Evolutionary conservation across 345 rosid species (phyloP).

Genomic region (Xanthoceras sorbifolium): DNA sequence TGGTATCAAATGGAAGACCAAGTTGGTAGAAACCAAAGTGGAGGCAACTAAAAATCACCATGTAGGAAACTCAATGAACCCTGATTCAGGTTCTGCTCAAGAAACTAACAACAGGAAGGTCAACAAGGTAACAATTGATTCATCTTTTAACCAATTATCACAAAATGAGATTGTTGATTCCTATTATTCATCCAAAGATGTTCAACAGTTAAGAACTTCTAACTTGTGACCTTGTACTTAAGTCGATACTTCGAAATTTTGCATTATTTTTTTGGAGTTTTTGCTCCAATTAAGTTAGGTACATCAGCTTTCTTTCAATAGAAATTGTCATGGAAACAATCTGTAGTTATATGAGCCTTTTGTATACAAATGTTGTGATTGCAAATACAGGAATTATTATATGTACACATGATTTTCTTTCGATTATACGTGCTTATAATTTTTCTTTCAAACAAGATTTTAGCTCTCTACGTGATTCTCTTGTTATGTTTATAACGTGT

Average conservation of each 20-base stretch:
- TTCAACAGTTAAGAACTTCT: constrained; percentile 27
- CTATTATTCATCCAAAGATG: constrained; percentile 17
- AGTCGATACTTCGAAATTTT: neutral
- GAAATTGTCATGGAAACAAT: neutral
- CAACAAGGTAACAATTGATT: constrained; percentile 5
- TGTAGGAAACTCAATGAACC: constrained; percentile 1
- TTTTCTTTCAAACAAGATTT: too few species aligned
- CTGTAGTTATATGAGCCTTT: neutral
- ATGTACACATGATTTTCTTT: too few species aligned
- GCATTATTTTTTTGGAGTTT: neutral
- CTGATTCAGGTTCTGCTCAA: constrained; percentile 11
- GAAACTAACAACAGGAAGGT: neutral
- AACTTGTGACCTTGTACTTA: constrained; percentile 7
- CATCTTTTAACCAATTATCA: constrained; percentile 8
- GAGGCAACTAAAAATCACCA: constrained; percentile 7
- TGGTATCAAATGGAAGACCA: constrained; percentile 58
- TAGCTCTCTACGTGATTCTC: too few species aligned
- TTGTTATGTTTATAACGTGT: too few species aligned
- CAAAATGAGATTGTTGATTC: constrained; percentile 33
- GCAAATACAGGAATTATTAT: too few species aligned
- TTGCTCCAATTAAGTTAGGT: neutral
- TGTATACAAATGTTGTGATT: too few species aligned
- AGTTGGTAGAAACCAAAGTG: constrained; percentile 20
- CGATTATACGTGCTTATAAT: too few species aligned
- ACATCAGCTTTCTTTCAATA: too few species aligned